Evolutionary conservation across 2,329 filamentous ascomycete species (phyloP), one percentile per base, ranked within the genome.

Genomic region (Scytalidium sp.): DNA sequence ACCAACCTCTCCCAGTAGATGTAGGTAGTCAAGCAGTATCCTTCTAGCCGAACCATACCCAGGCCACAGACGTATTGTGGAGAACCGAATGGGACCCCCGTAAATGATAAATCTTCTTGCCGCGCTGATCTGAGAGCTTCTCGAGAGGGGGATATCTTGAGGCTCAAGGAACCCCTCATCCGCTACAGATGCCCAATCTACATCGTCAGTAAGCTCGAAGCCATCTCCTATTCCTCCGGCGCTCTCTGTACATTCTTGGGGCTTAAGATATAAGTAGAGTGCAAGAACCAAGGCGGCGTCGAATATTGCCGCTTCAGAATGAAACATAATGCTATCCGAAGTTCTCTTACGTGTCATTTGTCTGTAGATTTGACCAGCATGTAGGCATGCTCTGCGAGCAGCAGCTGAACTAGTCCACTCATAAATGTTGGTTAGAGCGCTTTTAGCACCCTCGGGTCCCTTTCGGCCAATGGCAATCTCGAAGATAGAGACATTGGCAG

Each of bases 31-130:
- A n/a, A 78, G 62, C 23, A 80, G 54, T 10, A 76, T 75, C 19
- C 75, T 64, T 27, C 75, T 65, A n/a, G 76, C 75, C 41, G 75
- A 72, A 25, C 76, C 68, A 51, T 78, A 78, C 0, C 76, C 76
- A 1, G 71, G 72, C 32, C 73, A 70, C 21, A 77, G 67, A 2
- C 73, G 64, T 3, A 75, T 69, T 2, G 75, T 75, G 4, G 70
- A 70, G 43, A 79, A 68, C 49, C 71, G 73, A 19, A 78, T 67
- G 0, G 68, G 66, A 0, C 75, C 75, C 1, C 75, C 75, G 49
- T 70, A 69, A 19, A 72, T 67, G 52, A 80, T 76, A 52, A 79
- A 80, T 27, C 62, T 64, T 4, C 65, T 57, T 5, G 64, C 57
- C 1, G 67, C 61, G 40, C 70, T 60, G n/a, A n/a, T n/a, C n/a